phyloP scores from a whole-genome alignment of 2,329 filamentous ascomycete genomes.

The Penicillium sp. region DNA sequence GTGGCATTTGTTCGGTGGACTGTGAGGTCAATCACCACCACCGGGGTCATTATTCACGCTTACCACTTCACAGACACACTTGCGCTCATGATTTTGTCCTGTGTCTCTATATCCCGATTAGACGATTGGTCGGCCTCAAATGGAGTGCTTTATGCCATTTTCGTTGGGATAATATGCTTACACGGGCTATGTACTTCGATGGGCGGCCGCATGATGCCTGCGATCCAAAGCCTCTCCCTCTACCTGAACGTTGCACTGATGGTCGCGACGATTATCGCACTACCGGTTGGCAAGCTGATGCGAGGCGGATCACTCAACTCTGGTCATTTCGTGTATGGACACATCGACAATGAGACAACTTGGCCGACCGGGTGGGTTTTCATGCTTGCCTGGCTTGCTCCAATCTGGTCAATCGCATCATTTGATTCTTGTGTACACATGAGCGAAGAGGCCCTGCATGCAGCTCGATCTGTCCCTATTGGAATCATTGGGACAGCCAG shows the following conservation, averaged over 20 bases:
- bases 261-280: slow-evolving; percentile 57
- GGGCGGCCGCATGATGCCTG: slow-evolving; percentile 59
- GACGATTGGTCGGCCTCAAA: slow-evolving; percentile 59
- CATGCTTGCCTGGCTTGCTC: slow-evolving; percentile 62
- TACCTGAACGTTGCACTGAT: slow-evolving; percentile 60
- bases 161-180: slow-evolving; percentile 55
- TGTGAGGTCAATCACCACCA: slow-evolving; percentile 36
- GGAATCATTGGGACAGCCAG: slow-evolving; percentile 52
- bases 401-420: slow-evolving; percentile 60
- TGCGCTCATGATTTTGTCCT: slow-evolving; percentile 48
- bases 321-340: slow-evolving; percentile 56
- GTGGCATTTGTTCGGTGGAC: slow-evolving; percentile 64
- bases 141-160: slow-evolving; percentile 60
- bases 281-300: slow-evolving; percentile 53
- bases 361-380: slow-evolving; percentile 63
- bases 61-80: slow-evolving; percentile 27
- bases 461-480: slow-evolving; percentile 60
- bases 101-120: slow-evolving; percentile 59
- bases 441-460: slow-evolving; percentile 63
- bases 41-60: background rate
- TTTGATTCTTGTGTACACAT: slow-evolving; percentile 64
- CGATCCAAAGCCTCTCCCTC: slow-evolving; percentile 59
- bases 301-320: slow-evolving; percentile 35
- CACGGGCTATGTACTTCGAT: slow-evolving; percentile 59
- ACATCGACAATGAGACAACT: slow-evolving; percentile 59